Evolutionary conservation across 2,329 filamentous ascomycete genomes (phyloP).

Genomic region (Cadophora luteo-olivacea): DNA sequence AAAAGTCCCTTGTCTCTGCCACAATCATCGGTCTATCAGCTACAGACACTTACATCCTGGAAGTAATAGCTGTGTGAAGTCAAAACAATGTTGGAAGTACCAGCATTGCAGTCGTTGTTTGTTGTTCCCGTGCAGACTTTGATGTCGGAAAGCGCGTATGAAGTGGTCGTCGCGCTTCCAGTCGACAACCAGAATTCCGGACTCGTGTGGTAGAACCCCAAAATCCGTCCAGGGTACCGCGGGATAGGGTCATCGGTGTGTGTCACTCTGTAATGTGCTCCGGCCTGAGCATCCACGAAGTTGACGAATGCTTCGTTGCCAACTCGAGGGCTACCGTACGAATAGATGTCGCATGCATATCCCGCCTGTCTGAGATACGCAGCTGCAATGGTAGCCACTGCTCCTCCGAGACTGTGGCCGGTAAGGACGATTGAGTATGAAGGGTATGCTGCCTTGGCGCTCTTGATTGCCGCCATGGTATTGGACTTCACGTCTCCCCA

Average conservation of each 20-base stretch:
- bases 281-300: conserved; percentile 61
- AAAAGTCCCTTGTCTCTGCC: no score
- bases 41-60: conserved; percentile 50
- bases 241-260: conserved; percentile 73
- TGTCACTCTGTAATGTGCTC: conserved; percentile 66
- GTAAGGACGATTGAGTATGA: conserved; percentile 62
- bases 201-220: conserved; percentile 70
- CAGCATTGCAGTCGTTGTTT: conserved; percentile 59
- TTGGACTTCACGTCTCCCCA: conserved; percentile 59
- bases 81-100: conserved; percentile 52
- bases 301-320: conserved; percentile 62
- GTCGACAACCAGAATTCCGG: conserved; percentile 71
- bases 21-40: no score
- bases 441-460: conserved; percentile 48
- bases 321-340: conserved; percentile 70
- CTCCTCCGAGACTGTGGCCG: conserved; percentile 73
- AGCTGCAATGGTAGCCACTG: conserved; percentile 65
- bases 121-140: conserved; percentile 55
- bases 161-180: conserved; percentile 44
- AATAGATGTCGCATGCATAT: conserved; percentile 62
- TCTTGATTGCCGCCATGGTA: background rate
- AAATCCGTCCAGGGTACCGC: conserved; percentile 53
- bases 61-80: conserved; percentile 59
- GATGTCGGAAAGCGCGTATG: conserved; percentile 51
- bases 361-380: conserved; percentile 60